phyloP scores from a whole-genome alignment of 768 basidiomycete genomes.

The Pleurotus tuoliensis region DNA sequence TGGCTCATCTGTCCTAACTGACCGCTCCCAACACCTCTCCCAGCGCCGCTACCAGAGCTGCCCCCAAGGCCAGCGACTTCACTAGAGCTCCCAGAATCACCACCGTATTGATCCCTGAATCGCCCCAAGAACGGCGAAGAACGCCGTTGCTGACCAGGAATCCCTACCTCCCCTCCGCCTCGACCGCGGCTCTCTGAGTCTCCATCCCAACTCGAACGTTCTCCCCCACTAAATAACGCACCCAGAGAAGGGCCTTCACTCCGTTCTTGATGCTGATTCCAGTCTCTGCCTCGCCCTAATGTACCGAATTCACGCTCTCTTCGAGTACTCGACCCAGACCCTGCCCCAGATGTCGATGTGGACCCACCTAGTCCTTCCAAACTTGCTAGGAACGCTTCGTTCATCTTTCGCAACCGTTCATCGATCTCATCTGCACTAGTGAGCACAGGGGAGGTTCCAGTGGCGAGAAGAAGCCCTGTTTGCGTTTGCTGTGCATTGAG shows the following conservation, averaged over 20 bases:
- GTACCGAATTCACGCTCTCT: constrained; percentile 1
- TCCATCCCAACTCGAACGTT: constrained; percentile 7
- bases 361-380: constrained; percentile 53
- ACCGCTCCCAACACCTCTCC: constrained; percentile 18
- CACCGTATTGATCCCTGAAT: constrained; percentile 13
- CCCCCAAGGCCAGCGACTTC: constrained; percentile 1
- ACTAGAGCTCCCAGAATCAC: constrained; percentile 5
- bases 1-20: constrained; percentile 22
- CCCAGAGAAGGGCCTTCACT: background rate
- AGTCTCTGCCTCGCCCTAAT: constrained; percentile 2
- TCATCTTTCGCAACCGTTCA: constrained; percentile 60
- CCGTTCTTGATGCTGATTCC: background rate
- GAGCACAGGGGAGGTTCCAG: constrained; percentile 45
- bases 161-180: constrained; percentile 15
- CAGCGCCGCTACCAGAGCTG: constrained; percentile 17
- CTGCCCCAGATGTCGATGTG: constrained; percentile 9
- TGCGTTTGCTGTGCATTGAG: constrained; percentile 3
- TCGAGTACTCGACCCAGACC: constrained; percentile 8
- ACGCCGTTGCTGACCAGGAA: constrained; percentile 9
- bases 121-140: constrained; percentile 7
- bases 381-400: constrained; percentile 61
- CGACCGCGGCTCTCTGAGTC: constrained; percentile 12
- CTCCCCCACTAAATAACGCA: background rate
- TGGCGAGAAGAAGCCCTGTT: constrained; percentile 14
- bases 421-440: constrained; percentile 68